Evolutionary conservation across 768 basidiomycete species (phyloP), one percentile per base, ranked within the genome.

Genomic region (Filobasidium wieringae): DNA sequence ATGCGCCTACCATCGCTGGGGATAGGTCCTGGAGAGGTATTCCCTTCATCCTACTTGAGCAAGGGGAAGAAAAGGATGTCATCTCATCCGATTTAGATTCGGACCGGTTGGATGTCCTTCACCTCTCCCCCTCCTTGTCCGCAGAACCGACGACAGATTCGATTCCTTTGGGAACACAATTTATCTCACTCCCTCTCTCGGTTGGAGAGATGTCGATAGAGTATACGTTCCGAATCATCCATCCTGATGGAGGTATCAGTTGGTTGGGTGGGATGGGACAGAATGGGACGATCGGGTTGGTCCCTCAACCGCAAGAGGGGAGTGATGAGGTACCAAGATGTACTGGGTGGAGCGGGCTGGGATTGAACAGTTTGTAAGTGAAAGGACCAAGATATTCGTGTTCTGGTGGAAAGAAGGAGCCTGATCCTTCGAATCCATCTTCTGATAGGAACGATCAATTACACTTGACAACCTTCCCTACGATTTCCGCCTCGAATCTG

Each of bases 211-310:
- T 47, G 22, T 26, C n/a, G n/a, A n/a, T n/a, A n/a, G 57, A 51
- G 24, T 58, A 58, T 40, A 58, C 57, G 17, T 58, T 51, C 24
- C 51, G 57, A 4, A 40, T 58, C 57, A 24, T 52, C 19, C 34
- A 53, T 43, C 22, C 36, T 7, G 51, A 51, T 2, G 57, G 57
- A 4, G 45, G 43, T 1, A 26, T 43, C 19, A 50, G 49, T 4
- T 58, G 57, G 57, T n/a, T 58, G 4, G 57, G 57, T n/a, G 57
- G 51, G 17, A 32, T 58, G 50, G 57, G 57, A 29, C 37, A n/a
- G 40, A 58, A 58, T 19, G 57, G 57, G 19, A 43, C 24, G 8
- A 51, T 58, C 19, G 45, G 36, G 26, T 17, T 58, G 11, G 30
- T 54, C 4, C 22, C 15, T 24, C 17, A 22, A 12, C 22, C 15